phyloP scores from a whole-genome alignment of 2,329 filamentous ascomycete species.

The Trichoderma simmonsii region DNA sequence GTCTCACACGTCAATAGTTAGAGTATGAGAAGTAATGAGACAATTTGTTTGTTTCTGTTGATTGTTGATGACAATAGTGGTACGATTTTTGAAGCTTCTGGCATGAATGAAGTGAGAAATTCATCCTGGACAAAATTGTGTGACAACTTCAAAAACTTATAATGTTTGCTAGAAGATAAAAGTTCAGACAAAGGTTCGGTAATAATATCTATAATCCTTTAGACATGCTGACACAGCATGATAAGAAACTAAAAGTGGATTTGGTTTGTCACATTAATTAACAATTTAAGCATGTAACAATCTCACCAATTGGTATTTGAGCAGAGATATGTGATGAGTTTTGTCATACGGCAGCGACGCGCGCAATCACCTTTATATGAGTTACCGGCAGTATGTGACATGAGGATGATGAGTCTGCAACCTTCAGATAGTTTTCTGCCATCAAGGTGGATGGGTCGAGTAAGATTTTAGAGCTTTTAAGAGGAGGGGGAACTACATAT shows the following conservation, averaged over 20 bases:
- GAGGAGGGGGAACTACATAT: background rate
- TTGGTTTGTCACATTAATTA: background rate
- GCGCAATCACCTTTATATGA: background rate
- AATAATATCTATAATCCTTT: too few species aligned
- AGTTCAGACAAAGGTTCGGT: too few species aligned
- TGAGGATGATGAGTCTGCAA: background rate
- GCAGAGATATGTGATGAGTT: background rate
- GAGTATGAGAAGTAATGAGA: too few species aligned
- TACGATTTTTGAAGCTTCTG: too few species aligned
- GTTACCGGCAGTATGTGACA: background rate
- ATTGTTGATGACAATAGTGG: too few species aligned
- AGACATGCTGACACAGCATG: too few species aligned
- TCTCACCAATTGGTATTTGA: background rate
- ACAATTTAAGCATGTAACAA: background rate
- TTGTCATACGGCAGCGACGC: background rate
- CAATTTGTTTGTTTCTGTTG: too few species aligned
- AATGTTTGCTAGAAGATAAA: too few species aligned
- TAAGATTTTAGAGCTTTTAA: background rate
- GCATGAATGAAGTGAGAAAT: too few species aligned
- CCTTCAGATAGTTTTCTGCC: background rate
- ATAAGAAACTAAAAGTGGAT: background rate
- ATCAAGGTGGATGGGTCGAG: background rate
- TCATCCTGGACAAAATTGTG: too few species aligned
- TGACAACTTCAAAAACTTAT: too few species aligned
- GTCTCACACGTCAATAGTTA: too few species aligned